Percentiles rank a stretch among this genome's conserved stretches.
phyloP scores from a whole-genome alignment of 257 asterid genomes.

The Solanum tacnaense region DNA sequence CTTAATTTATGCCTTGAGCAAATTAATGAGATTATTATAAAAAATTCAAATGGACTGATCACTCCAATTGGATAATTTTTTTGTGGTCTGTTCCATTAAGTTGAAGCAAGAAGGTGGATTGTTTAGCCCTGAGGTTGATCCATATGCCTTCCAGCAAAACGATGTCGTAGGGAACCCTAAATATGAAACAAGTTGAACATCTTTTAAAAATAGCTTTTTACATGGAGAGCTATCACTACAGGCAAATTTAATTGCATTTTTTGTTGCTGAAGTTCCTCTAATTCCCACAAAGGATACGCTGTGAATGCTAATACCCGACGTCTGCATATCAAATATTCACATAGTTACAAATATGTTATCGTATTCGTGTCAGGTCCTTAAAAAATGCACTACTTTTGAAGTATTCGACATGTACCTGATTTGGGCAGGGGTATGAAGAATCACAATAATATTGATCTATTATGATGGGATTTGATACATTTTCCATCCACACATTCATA shows the following conservation, averaged over 20 bases:
- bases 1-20: background rate
- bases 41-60: background rate
- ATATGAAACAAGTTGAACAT: constrained; percentile 31
- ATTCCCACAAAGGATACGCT: constrained; percentile 32
- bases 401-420: constrained; percentile 39
- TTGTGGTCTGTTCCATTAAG: constrained; percentile 15
- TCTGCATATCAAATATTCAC: constrained; percentile 31
- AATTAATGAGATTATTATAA: background rate
- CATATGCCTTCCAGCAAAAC: constrained; percentile 75
- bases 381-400: background rate
- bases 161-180: constrained; percentile 31
- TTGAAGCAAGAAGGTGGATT: constrained; percentile 49
- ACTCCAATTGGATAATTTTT: background rate
- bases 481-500: constrained; percentile 53
- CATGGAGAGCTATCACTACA: constrained; percentile 79
- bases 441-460: constrained; percentile 85
- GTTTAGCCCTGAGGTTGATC: constrained; percentile 37
- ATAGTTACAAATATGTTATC: background rate
- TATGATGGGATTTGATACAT: constrained; percentile 81
- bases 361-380: background rate
- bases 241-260: constrained; percentile 41
- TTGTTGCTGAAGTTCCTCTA: constrained; percentile 65
- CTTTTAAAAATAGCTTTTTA: constrained; percentile 32
- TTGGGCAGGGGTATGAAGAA: constrained; percentile 37
- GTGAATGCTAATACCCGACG: constrained; percentile 39